These are phyloP conservation scores for Suhomyces faveliae DNA, from an alignment of 805 yeast species.

Conservation along the genomic window DNA sequence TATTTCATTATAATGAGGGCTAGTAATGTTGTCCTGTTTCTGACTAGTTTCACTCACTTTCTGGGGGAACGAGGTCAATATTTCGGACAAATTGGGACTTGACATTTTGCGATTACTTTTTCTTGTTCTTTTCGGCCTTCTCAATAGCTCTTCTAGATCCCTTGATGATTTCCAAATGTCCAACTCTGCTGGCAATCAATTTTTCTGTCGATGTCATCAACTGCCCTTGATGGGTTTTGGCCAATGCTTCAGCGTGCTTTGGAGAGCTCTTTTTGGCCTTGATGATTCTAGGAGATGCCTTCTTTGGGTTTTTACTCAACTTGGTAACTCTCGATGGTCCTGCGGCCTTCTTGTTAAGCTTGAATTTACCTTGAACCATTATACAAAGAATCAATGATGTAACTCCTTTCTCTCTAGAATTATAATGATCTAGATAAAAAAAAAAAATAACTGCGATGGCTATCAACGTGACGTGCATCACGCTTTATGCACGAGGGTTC, in stretches of 20 bases:
- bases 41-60: not conserved
- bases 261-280: conserved; percentile 64
- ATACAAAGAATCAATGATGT: not conserved
- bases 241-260: conserved; percentile 48
- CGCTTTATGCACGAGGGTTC: not conserved
- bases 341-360: conserved; percentile 39
- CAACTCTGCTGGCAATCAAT: conserved; percentile 83
- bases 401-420: not conserved
- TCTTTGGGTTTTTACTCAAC: conserved; percentile 61
- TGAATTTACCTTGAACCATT: conserved; percentile 78
- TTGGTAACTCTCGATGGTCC: conserved; percentile 56
- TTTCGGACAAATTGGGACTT: not conserved
- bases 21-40: not conserved
- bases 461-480: not conserved
- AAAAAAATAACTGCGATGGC: not conserved
- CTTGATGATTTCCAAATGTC: conserved; percentile 86
- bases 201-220: conserved; percentile 71
- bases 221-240: conserved; percentile 55
- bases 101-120: conserved; percentile 12
- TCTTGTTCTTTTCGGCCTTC: conserved; percentile 48
- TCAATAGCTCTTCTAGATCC: conserved; percentile 87
- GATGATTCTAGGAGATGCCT: conserved; percentile 67
- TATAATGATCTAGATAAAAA: too few species aligned
- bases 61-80: conserved; percentile 1
- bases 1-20: not conserved